Base-by-base conservation (phyloP, 2,329 filamentous ascomycete genomes). In the Apiospora pterosperma region DNA sequence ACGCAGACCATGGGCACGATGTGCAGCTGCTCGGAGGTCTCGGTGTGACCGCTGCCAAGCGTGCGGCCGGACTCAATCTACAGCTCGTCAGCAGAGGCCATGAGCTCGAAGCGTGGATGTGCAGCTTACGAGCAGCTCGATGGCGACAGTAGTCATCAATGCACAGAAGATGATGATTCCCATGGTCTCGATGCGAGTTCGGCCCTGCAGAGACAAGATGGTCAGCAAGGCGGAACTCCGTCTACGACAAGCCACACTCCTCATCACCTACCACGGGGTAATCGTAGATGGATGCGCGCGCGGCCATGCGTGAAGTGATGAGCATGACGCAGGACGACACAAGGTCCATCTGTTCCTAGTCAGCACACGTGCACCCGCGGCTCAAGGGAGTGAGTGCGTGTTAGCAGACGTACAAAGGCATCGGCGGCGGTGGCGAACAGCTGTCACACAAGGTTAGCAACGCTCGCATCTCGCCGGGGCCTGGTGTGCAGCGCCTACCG, bases 161-260 rank as follows among this genome's bases (percentile, higher is more conserved):
- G 87, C 85, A 67, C 86, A 88, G 74, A 90, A 90, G 59, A 90
- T 82, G 69, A 90, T 87, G 67, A 90, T 86, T 36, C 86, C 87
- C 65, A 89, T 81, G 2, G 87, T 88, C 75, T 90, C 87, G 62
- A 89, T 84, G 64, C 87, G 81, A 4, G 82, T 88, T 6, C 87
- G 84, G 52, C 85, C 87, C 78, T 82, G 36, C 8, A 52, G 12
- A 23, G 2, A 21, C 8, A 42, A 21, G 1, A 11, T 5, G 69
- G 21, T 55, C 34, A 23, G 23, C 34, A 60, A 67, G 65, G 52
- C 62, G 62, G 63, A 34, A 31, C 39, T 63, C 62, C 63, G 59
- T 19, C 2, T 5, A 19, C 14, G 14, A 14, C 12, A 28, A 19
- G 21, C n/a, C 23, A 6, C 6, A 16, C 23, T 10, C 31, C 12